These are phyloP conservation scores for Posidonia oceanica DNA, from an alignment of 116 monocot species.

Conservation along the genomic window DNA sequence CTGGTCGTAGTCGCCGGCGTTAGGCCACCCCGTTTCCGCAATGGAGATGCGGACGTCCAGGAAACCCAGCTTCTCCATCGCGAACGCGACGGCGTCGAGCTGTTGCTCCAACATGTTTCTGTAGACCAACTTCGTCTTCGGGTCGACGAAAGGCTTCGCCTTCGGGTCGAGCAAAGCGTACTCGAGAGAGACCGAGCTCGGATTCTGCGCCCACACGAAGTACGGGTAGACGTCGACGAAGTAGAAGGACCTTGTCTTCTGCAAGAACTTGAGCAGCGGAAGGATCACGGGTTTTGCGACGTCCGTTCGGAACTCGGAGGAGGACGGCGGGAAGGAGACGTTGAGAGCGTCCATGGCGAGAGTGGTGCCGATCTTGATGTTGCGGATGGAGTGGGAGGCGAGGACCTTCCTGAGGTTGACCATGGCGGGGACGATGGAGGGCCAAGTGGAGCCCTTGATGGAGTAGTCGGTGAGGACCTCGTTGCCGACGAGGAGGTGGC, in stretches of 20 bases:
- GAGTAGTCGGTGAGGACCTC: constrained; percentile 73
- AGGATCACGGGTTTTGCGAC: constrained; percentile 39
- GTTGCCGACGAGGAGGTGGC: constrained; percentile 92
- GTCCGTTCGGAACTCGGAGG: constrained; percentile 64
- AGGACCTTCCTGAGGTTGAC: constrained; percentile 36
- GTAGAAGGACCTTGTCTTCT: constrained; percentile 33
- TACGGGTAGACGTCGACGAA: constrained; percentile 86
- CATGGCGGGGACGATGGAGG: constrained; percentile 68
- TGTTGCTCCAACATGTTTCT: constrained; percentile 73
- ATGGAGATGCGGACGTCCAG: constrained; percentile 30
- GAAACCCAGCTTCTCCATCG: constrained; percentile 54
- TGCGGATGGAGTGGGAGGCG: constrained; percentile 9
- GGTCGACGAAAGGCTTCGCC: constrained; percentile 30
- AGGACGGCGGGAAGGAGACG: constrained; percentile 59
- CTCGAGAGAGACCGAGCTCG: constrained; percentile 31
- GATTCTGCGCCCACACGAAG: constrained; percentile 60
- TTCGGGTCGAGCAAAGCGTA: constrained; percentile 50
- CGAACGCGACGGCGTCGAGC: constrained; percentile 60
- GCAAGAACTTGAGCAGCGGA: constrained; percentile 58
- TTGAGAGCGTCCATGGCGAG: constrained; percentile 73
- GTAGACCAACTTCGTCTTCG: constrained; percentile 41
- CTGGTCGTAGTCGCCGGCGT: constrained; percentile 66
- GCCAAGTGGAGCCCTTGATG: constrained; percentile 42
- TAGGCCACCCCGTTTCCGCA: constrained; percentile 92
- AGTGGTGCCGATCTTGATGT: constrained; percentile 73